Evolutionary conservation across 441 rosid species (phyloP).

Genomic region (Erodium trifolium): DNA sequence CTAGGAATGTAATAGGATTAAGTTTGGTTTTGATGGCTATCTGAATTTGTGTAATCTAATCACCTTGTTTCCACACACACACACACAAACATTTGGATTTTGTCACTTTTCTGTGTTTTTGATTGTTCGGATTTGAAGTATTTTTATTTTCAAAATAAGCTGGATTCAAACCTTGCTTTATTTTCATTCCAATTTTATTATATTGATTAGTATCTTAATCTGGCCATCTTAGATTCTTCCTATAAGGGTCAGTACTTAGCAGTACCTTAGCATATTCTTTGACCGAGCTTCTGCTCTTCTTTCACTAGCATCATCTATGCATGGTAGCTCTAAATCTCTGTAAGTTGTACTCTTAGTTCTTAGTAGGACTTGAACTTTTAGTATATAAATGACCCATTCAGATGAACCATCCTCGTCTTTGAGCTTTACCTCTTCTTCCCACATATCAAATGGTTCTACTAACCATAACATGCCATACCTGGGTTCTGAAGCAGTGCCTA

Average conservation of each 20-base stretch:
- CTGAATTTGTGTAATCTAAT: neutral
- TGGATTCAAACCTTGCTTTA: neutral
- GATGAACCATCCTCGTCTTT: conserved; percentile 67
- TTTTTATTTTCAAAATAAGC: neutral
- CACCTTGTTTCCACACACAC: neutral
- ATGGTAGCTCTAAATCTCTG: neutral
- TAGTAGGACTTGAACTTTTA: conserved; percentile 5
- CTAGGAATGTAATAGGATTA: neutral
- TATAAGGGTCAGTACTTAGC: conserved; percentile 4
- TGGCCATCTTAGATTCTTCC: conserved; percentile 3
- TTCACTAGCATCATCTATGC: neutral
- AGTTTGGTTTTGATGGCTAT: neutral
- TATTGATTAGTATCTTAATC: neutral
- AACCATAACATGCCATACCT: conserved; percentile 29
- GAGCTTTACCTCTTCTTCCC: conserved; percentile 48
- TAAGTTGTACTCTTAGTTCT: neutral
- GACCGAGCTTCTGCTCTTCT: neutral
- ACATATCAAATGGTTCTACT: conserved; percentile 44
- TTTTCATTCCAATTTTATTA: neutral
- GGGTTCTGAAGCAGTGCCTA: conserved; percentile 29
- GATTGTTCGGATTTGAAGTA: neutral
- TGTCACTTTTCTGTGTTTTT: neutral
- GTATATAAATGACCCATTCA: conserved; percentile 42
- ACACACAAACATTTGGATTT: neutral
- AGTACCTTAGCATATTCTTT: neutral